Evolutionary conservation across 257 asterid species (phyloP).

Genomic region (Echium plantagineum): DNA sequence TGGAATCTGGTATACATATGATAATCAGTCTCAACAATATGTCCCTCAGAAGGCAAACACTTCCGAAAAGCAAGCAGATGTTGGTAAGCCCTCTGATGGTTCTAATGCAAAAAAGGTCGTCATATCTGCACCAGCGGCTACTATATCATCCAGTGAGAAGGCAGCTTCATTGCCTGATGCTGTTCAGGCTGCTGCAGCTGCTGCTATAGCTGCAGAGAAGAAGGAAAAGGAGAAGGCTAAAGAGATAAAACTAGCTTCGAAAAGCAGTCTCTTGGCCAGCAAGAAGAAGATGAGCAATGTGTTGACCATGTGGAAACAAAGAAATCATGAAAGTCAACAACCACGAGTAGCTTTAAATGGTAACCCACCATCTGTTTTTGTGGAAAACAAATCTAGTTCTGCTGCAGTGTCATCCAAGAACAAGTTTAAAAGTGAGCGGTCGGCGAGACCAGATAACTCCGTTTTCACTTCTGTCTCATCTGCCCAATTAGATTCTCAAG

Average conservation of each 20-base stretch:
- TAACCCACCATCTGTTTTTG: constrained; percentile 23
- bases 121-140: constrained; percentile 95
- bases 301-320: constrained; percentile 90
- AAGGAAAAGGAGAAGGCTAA: constrained; percentile 83
- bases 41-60: constrained; percentile 65
- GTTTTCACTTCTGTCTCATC: constrained; percentile 29
- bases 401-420: constrained; percentile 37
- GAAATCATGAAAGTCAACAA: constrained; percentile 90
- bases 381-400: constrained; percentile 47
- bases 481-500: constrained; percentile 43
- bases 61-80: constrained; percentile 47
- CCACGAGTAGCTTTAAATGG: constrained; percentile 80
- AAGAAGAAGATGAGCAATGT: constrained; percentile 97
- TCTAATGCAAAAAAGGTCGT: constrained; percentile 52
- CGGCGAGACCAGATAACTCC: constrained; percentile 27
- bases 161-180: constrained; percentile 84
- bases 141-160: constrained; percentile 58
- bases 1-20: constrained; percentile 85
- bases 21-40: constrained; percentile 73
- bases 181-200: constrained; percentile 95
- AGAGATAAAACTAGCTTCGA: constrained; percentile 85
- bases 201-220: constrained; percentile 97
- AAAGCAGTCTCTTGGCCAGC: constrained; percentile 84
- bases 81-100: constrained; percentile 39
- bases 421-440: constrained; percentile 43